Evolutionary conservation across 2,329 filamentous ascomycete genomes (phyloP), one percentile per base, ranked within the genome.

Genomic region (Pseudopyrenochaeta lycopersici): DNA sequence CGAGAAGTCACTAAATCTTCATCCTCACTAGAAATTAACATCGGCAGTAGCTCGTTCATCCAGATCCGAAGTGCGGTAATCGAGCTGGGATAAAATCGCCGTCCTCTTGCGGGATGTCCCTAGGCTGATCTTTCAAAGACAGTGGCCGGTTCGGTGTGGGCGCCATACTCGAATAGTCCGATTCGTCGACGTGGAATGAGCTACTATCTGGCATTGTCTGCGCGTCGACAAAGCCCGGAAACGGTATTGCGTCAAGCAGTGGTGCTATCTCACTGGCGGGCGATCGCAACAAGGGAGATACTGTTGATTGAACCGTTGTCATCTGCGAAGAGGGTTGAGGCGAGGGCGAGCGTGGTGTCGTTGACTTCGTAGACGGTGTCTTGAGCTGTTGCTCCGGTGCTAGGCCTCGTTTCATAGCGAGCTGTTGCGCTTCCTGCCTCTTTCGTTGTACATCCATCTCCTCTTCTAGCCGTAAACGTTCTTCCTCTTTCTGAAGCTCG

Each of bases 401-500:
- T 14, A 88, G 67, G 1, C 86, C 86, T 23, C 82, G 79, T 52
- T 80, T 79, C 10, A 81, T 62, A 9, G 87, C 86, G 17, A 88
- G 68, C 39, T 79, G 77, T 30, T 81, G 79, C 2, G 86, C 87
- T 39, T 83, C 83, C 32, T 80, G 75, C 31, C 86, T 77, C 63
- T 81, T 85, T 43, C 78, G 76, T 49, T 81, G 75, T 21, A 88
- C 75, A 32, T 81, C 79, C 3, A 74, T 72, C 66, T 89, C 87
- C 67, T 89, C 85, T 65, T 87, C 77, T 30, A 75, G 62, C 42
- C 78, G 80, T 0, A 82, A 70, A 27, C 74, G 76, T 18, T 84
- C 82, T 67, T 89, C 86, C 72, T 89, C 84, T 30, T 77, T 77
- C 62, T 83, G 81, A 11, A 88, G 67, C 48, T 87, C 84, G 4